Base-by-base conservation (phyloP, 345 rosid species). In the Moringa oleifera region DNA sequence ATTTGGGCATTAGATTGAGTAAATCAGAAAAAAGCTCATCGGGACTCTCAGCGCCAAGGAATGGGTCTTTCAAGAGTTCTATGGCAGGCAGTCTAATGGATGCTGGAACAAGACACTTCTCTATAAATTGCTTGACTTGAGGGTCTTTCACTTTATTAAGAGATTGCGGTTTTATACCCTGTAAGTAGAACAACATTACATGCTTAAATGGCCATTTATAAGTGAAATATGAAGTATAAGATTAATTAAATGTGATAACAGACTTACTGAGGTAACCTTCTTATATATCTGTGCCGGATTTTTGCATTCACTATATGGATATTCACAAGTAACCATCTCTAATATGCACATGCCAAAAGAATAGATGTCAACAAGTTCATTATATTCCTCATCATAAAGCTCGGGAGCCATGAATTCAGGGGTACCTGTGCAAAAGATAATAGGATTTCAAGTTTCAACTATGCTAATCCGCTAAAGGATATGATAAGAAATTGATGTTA, bases 401-500 rank as follows among this genome's bases (percentile, higher is more conserved):
- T 91, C 97, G n/a, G 97, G 97, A 4, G 97, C 97, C 97, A 90
- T 90, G 72, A 90, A 90, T 76, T 90, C 97, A 0, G 93, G 95
- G 24, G 96, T 90, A 54, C 97, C 97, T 90, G 75, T n/a, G 12
- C 47, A 62, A 51, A 46, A 19, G 0, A 60, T 24, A 58, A 57
- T 33, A 33, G 33, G 46, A 20, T 51, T 12, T 51, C 4, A 51
- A 51, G 20, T 18, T 51, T 51, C 13, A 51, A 20, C 15, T 51
- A 51, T 51, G 20, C 33, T 20, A 2, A 6, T 54, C 24, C 9
- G 22, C 24, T 49, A 13, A 6, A 45, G 53, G 45, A 21, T 19
- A 52, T 9, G 12, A 11, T 16, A 31, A 66, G 21, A 67, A 59
- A 55, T 2, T 28, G 45, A 52, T 57, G 49, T 49, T 21, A 25